Evolutionary conservation across 2,329 filamentous ascomycete species (phyloP), one percentile per base, ranked within the genome.

Genomic region (Bipolaris victoriae): DNA sequence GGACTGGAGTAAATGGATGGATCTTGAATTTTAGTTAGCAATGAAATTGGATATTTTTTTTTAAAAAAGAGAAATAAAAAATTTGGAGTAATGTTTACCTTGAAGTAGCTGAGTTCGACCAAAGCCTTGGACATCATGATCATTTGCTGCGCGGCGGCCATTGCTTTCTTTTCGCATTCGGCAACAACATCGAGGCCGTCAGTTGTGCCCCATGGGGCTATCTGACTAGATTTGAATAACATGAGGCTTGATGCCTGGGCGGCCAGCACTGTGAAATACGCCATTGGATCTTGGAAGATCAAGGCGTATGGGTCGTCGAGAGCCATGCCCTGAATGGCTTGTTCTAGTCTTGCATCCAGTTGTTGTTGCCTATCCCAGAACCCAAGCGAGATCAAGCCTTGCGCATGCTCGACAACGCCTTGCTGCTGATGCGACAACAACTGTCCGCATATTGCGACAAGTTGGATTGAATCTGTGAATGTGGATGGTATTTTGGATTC

Each of bases 321-420:
- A 33, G 43, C 9, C 24, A 46, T 33, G 3, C 43, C 26, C 9
- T 16, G 26, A 18, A 46, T 24, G 7, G 43, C 29, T n/a, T 46
- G 43, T 22, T 29, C 26, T 18, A 46, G 9, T 13, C 26, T 33
- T 22, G 29, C 43, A n/a, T 46, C 43, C 3, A 46, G 13, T 11
- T 46, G 43, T 31, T 33, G 43, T 31, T 46, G 43, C n/a, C 43
- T 46, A 22, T 46, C 43, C 43, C 43, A 46, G 43, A 33, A 46
- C 5, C 29, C 43, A 9, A 46, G 24, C 9, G 43, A 46, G 16
- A 46, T 33, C 26, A 29, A 46, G 26, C 43, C 43, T 15, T 31
- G 43, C 18, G 43, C 18, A 15, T 46, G 43, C 43, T 46, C 43
- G 7, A 33, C 43, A 46, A 20, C 31, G 7, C 43, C 43, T 9